Percentiles rank a stretch among this genome's conserved stretches.
These are phyloP conservation scores for Penicillium canariense DNA, from an alignment of 495 filamentous ascomycete genomes.

Conservation along the genomic window DNA sequence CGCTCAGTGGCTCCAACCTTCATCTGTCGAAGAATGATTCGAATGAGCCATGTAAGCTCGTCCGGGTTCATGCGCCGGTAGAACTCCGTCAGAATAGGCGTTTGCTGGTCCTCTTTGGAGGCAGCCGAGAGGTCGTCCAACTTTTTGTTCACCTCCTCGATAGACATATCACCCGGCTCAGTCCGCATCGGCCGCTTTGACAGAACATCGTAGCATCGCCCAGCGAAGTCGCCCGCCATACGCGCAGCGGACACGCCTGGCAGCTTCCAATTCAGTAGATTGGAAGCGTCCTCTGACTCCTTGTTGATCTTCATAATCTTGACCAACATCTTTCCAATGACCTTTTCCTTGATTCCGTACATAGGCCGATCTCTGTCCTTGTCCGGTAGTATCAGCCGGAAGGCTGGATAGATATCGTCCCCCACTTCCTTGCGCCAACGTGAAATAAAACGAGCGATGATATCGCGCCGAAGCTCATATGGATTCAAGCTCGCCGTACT, in stretches of 20 bases:
- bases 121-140: slow-evolving; percentile 75
- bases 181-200: slow-evolving; percentile 79
- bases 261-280: slow-evolving; percentile 89
- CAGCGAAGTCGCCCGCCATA: slow-evolving; percentile 87
- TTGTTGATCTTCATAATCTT: slow-evolving; percentile 91
- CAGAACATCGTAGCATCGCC: slow-evolving; percentile 80
- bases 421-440: slow-evolving; percentile 87
- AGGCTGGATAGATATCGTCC: slow-evolving; percentile 87
- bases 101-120: slow-evolving; percentile 76
- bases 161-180: slow-evolving; percentile 70
- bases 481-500: slow-evolving; percentile 58
- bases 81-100: slow-evolving; percentile 75
- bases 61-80: slow-evolving; percentile 91
- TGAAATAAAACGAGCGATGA: slow-evolving; percentile 87
- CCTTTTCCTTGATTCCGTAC: slow-evolving; percentile 93
- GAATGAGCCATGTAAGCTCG: slow-evolving; percentile 90
- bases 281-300: slow-evolving; percentile 82
- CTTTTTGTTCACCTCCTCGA: slow-evolving; percentile 85
- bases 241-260: slow-evolving; percentile 64
- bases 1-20: slow-evolving; percentile 96
- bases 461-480: slow-evolving; percentile 75
- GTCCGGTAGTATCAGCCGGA: slow-evolving; percentile 88
- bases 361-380: slow-evolving; percentile 91
- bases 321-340: slow-evolving; percentile 82
- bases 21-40: slow-evolving; percentile 95